Percentiles rank a stretch among this genome's conserved stretches.
Evolutionary conservation across 2,329 filamentous ascomycete genomes (phyloP).

Genomic region (Ophiostoma fasciatum): DNA sequence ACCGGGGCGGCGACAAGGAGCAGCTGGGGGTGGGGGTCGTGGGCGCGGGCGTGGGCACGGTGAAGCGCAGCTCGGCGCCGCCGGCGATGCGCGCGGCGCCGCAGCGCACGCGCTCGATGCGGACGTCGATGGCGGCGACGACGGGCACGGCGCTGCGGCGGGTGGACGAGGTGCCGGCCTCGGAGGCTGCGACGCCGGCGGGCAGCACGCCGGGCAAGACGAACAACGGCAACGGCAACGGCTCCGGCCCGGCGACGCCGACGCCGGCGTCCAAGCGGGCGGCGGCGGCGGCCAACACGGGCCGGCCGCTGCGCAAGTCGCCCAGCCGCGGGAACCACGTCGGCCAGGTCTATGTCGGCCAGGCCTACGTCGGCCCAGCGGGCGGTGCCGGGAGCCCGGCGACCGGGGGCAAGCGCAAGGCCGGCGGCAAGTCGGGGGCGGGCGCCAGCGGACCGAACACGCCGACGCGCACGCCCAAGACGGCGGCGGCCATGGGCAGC

Average conservation of each 20-base stretch:
- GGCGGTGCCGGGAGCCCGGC: too few relatives aligned
- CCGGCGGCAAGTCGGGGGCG: too few relatives aligned
- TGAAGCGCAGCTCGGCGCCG: constrained; percentile 1
- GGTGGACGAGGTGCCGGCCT: constrained; percentile 5
- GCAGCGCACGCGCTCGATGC: background rate
- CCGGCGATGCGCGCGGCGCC: background rate
- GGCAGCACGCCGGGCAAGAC: background rate
- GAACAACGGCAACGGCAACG: too few relatives aligned
- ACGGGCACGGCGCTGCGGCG: constrained; percentile 3
- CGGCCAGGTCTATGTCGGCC: too few relatives aligned
- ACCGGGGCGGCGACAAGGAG: background rate
- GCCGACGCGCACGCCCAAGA: background rate
- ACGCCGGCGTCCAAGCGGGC: background rate
- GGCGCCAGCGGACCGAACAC: too few relatives aligned
- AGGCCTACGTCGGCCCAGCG: too few relatives aligned
- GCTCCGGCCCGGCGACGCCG: background rate
- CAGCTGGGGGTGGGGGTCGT: too few relatives aligned
- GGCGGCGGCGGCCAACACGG: constrained; percentile 1
- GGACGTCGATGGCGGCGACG: constrained; percentile 1
- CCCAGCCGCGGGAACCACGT: background rate
- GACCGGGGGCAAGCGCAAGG: too few relatives aligned
- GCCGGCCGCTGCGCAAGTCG: background rate
- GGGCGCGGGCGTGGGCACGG: too few relatives aligned
- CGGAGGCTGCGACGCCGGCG: background rate
- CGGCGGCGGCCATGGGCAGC: too few relatives aligned